Conservation (phyloP, 1,284 basidiomycete species). For the Omphalotus olearius region DNA sequence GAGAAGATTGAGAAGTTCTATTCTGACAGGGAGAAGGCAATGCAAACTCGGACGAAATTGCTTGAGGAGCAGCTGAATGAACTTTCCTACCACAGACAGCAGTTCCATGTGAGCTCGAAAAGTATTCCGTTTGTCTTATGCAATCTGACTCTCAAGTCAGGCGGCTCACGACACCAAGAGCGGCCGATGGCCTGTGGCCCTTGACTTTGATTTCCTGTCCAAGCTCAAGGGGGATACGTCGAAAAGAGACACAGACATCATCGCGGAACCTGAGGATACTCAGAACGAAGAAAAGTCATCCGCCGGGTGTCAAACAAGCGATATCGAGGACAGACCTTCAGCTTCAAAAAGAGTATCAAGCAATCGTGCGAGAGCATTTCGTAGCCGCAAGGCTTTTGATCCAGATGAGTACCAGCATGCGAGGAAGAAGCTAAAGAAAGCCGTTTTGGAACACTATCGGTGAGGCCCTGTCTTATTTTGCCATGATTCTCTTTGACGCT, state of each 20-base stretch:
- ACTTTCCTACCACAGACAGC: conserved; percentile 64
- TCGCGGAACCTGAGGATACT: too few relatives aligned
- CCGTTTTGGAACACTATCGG: conserved; percentile 85
- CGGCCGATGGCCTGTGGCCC: background rate
- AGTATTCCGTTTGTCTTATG: background rate
- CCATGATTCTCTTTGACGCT: background rate
- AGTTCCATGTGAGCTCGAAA: conserved; percentile 53
- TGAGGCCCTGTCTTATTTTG: conserved; percentile 25
- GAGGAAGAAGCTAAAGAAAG: conserved; percentile 79
- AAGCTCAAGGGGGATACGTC: background rate
- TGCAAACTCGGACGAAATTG: conserved; percentile 42
- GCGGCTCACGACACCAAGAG: conserved; percentile 9
- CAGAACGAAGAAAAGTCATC: background rate
- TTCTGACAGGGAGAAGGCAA: conserved; percentile 67
- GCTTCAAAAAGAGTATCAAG: background rate
- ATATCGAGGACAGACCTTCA: too few relatives aligned
- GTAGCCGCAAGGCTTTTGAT: conserved; percentile 33
- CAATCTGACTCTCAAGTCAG: background rate
- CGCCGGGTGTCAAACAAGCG: too few relatives aligned
- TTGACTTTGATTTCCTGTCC: background rate
- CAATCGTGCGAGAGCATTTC: background rate
- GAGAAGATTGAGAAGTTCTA: conserved; percentile 87
- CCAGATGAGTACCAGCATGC: conserved; percentile 82
- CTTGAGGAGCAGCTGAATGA: conserved; percentile 74
- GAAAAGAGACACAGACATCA: background rate